Evolutionary conservation across 2,329 filamentous ascomycete species (phyloP), one percentile per base, ranked within the genome.

Genomic region (Pseudonectria buxi): DNA sequence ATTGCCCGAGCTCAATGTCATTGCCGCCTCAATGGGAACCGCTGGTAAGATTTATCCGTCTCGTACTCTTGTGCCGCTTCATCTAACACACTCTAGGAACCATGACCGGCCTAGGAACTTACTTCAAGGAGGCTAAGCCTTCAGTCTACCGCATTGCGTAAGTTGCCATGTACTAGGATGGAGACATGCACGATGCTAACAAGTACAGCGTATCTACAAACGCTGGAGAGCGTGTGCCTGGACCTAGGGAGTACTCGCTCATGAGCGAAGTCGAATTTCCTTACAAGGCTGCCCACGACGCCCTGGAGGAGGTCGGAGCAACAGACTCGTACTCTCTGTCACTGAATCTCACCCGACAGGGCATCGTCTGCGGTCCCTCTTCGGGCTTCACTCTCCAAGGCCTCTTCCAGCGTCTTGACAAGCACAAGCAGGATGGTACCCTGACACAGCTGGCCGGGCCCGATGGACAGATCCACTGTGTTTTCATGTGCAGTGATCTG

Each of bases 401-500:
- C 12, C 52, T 72, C 10, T 63, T 69, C 40, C 63, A 73, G 32
- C 66, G 68, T 37, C 50, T 78, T 3, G 59, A 64, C 36, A 69
- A 67, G 42, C 54, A 56, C 13, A 76, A 75, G 49, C 51, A 55
- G 1, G 62, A 62, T 0, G 67, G 64, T 2, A 68, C 56, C 0
- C 52, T 77, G 5, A 39, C 55, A 2, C 56, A 66, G n/a, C 52
- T 77, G 9, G 59, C 65, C 4, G 68, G 66, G 3, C 54, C 59
- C 2, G 59, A 67, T 30, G 67, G 69, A 3, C 58, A 67, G 62
- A 62, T 69, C 9, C 60, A 71, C 34, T 74, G 70, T 30, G 73
- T 77, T 3, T 81, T 81, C 52, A 58, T 78, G 24, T 80, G 75
- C 53, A 77, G 74, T 40, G 76, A 81, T 42, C 54, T 80, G 14